Base-by-base conservation (phyloP, 139 green algal genomes). In the Chlorella vulgaris region DNA sequence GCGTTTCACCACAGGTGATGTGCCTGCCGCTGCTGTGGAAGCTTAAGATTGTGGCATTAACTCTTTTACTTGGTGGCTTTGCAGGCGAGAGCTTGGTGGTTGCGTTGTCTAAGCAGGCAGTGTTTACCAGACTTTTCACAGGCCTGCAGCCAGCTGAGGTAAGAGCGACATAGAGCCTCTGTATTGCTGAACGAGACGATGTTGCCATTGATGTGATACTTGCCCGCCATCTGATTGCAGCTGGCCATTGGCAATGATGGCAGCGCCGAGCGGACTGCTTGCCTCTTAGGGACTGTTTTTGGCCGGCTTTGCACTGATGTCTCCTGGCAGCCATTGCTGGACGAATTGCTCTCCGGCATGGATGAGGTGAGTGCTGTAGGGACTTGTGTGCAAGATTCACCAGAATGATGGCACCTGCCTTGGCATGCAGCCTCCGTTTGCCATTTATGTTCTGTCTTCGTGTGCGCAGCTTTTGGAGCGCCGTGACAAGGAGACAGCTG, bases 341-440 rank as follows among this genome's bases (percentile, higher is more conserved):
- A 5, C 21, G 28, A 35, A 7, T 18, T 79, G 24, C 73, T 79
- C 33, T 24, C 36, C 2, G 73, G 53, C 3, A 4, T 79, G 22
- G 73, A 79, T 24, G 73, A 79, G 51, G 73, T 79, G 53, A 15
- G 70, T 10, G n/a, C n/a, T n/a, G n/a, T n/a, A n/a, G n/a, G n/a
- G n/a, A n/a, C n/a, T n/a, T n/a, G n/a, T n/a, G n/a, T n/a, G n/a
- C n/a, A n/a, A n/a, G n/a, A n/a, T n/a, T n/a, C n/a, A n/a, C n/a
- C n/a, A n/a, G n/a, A n/a, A n/a, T n/a, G n/a, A n/a, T n/a, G n/a
- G n/a, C n/a, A n/a, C n/a, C n/a, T n/a, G n/a, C n/a, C n/a, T n/a
- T n/a, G n/a, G n/a, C n/a, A n/a, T n/a, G n/a, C n/a, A n/a, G n/a
- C n/a, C n/a, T n/a, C n/a, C n/a, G n/a, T 21, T 21, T 36, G 22